These are phyloP conservation scores for Aspergillus carbonarius DNA, from an alignment of 2,329 filamentous ascomycete genomes.

Conservation along the genomic window DNA sequence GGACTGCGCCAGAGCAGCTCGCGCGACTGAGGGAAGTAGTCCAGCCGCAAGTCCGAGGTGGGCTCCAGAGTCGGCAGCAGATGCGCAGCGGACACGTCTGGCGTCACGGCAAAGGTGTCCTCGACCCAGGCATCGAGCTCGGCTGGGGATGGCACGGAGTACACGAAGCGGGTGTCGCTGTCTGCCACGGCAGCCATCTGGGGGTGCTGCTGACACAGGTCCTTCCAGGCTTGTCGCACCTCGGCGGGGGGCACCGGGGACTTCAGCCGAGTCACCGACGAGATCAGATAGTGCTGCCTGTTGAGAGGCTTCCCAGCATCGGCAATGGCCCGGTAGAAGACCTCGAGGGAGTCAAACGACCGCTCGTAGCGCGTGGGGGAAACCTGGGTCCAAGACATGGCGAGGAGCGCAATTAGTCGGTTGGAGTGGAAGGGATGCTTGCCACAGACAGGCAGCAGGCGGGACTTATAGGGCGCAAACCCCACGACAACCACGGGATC, in stretches of 20 bases:
- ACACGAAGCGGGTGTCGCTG: not conserved
- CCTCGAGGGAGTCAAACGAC: not conserved
- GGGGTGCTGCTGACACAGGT: not conserved
- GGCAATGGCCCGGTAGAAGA: not conserved
- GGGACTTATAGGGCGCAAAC: no score
- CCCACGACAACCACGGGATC: no score
- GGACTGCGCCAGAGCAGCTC: not conserved
- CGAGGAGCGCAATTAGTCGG: no score
- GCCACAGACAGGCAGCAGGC: no score
- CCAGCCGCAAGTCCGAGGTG: not conserved
- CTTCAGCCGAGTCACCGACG: not conserved
- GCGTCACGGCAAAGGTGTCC: not conserved
- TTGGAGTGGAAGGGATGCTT: no score
- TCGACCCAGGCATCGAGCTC: not conserved
- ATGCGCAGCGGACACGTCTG: not conserved
- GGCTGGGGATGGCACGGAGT: not conserved
- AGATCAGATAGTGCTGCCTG: not conserved
- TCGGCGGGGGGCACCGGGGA: not conserved
- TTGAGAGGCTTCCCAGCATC: not conserved
- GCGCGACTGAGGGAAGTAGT: not conserved
- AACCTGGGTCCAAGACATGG: not conserved
- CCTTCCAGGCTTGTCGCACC: not conserved
- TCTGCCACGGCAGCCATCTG: not conserved
- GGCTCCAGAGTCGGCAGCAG: not conserved
- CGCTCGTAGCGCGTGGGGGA: not conserved